phyloP scores from a whole-genome alignment of 371 early-diverging fungal genomes.

The Dinochytrium kinnereticum region DNA sequence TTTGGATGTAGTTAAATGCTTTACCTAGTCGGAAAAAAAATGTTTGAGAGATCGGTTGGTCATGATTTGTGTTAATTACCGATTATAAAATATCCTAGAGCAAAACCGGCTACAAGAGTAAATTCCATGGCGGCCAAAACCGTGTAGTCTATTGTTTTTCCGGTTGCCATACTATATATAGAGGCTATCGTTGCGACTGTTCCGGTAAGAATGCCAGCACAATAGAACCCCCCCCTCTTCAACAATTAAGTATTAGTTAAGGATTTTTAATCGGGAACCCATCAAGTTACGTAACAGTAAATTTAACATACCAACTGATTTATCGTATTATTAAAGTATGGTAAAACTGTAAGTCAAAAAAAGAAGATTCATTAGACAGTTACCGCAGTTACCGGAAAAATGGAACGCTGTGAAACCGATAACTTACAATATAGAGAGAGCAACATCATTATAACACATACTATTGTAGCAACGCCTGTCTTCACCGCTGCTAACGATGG shows the following conservation, averaged over 20 bases:
- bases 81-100: background rate
- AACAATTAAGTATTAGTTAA: background rate
- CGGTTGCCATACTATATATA: background rate
- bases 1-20: background rate
- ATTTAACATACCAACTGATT: background rate
- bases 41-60: too few relatives aligned
- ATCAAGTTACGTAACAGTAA: too few relatives aligned
- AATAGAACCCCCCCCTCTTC: background rate
- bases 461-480: background rate
- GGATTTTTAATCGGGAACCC: too few relatives aligned
- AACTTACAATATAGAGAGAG: background rate
- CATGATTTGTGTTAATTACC: too few relatives aligned
- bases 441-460: background rate
- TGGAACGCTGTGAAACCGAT: too few relatives aligned
- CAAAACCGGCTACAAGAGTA: background rate
- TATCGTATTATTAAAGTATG: background rate
- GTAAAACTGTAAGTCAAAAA: slow-evolving; percentile 3
- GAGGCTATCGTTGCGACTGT: background rate
- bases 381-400: too few relatives aligned
- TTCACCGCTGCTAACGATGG: background rate
- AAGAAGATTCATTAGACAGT: background rate
- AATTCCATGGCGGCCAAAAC: background rate
- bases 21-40: background rate
- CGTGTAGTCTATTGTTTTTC: background rate
- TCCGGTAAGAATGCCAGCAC: background rate